phyloP scores from a whole-genome alignment of 106 monocot genomes.

The Posidonia australis region DNA sequence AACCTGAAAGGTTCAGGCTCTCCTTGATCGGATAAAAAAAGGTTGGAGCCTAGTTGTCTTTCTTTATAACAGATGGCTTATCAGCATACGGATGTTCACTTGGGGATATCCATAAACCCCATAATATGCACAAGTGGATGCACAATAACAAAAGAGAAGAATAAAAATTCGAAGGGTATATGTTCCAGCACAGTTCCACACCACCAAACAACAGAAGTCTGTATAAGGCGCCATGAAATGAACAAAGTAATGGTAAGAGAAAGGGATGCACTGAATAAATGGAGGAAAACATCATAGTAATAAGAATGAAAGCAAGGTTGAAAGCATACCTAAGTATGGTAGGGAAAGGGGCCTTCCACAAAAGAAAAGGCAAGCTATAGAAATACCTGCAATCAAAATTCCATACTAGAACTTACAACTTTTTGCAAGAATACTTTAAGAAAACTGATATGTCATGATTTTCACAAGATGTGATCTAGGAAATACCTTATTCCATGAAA shows the following conservation, averaged over 20 bases:
- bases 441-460: no score
- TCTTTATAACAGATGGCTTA: not conserved
- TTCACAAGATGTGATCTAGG: no score
- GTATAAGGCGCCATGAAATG: not conserved
- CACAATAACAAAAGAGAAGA: constrained; percentile 60
- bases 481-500: no score
- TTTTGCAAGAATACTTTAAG: no score
- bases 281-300: not conserved
- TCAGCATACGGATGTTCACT: constrained; percentile 34
- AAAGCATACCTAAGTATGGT: constrained; percentile 41
- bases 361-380: constrained; percentile 83
- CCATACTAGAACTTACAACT: no score
- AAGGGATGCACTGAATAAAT: not conserved
- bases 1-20: no score
- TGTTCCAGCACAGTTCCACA: constrained; percentile 93
- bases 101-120: constrained; percentile 65
- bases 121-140: constrained; percentile 56
- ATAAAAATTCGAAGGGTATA: constrained; percentile 68
- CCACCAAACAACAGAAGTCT: constrained; percentile 65
- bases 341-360: constrained; percentile 88
- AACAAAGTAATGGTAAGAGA: not conserved
- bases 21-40: no score
- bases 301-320: not conserved
- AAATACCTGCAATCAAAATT: constrained; percentile 65
- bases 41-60: not conserved